Conservation (phyloP, 805 yeast genomes). For the Danielia reshetovae region DNA sequence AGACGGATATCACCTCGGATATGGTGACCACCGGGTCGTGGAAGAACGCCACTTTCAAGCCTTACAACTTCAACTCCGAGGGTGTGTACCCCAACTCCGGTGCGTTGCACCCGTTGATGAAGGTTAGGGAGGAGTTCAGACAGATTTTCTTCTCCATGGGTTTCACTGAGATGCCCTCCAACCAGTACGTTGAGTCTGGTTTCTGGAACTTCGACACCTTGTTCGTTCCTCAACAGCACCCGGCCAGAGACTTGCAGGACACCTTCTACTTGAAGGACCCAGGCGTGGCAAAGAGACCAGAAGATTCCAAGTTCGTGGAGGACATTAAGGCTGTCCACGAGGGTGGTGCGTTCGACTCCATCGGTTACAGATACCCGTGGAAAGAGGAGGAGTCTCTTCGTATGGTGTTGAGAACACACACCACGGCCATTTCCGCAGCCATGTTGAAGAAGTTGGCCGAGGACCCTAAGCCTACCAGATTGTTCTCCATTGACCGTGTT, state of each 20-base stretch:
- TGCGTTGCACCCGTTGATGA: constrained; percentile 93
- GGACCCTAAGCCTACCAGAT: constrained; percentile 84
- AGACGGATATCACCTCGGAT: constrained; percentile 92
- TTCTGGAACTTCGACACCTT: constrained; percentile 99
- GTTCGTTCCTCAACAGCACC: constrained; percentile 98
- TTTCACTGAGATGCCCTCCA: constrained; percentile 98
- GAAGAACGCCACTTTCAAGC: constrained; percentile 82
- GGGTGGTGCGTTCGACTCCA: constrained; percentile 86
- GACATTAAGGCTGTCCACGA: constrained; percentile 83
- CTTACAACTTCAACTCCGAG: constrained; percentile 93
- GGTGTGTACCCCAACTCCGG: constrained; percentile 86
- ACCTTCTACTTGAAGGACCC: constrained; percentile 98
- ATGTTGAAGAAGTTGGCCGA: constrained; percentile 85
- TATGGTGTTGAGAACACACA: constrained; percentile 94
- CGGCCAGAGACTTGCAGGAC: constrained; percentile 98
- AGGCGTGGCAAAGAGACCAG: constrained; percentile 70
- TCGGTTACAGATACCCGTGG: constrained; percentile 99
- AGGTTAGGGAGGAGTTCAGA: constrained; percentile 96
- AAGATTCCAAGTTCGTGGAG: constrained; percentile 72
- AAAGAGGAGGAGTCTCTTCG: constrained; percentile 83
- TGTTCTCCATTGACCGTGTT: constrained; percentile 95
- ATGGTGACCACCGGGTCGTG: constrained; percentile 83
- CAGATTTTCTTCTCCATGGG: constrained; percentile 98
- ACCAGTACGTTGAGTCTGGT: constrained; percentile 96
- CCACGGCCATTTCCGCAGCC: constrained; percentile 88